These are phyloP conservation scores for Rhipidocladum racemiflorum DNA, from an alignment of 176 grass and related monocot genomes.

Conservation along the genomic window DNA sequence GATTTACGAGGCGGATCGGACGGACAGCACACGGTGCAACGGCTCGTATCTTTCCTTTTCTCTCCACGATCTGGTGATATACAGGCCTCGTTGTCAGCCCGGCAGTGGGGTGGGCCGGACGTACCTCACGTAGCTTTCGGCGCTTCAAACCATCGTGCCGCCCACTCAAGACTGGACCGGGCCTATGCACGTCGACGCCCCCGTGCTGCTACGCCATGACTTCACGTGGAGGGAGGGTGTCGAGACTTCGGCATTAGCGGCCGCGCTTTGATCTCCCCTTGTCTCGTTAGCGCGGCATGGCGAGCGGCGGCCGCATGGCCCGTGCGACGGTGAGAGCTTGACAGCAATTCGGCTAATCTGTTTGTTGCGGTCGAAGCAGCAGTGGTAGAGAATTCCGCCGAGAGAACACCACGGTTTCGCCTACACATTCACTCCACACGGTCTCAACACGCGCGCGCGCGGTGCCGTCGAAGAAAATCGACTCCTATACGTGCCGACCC, in stretches of 20 bases:
- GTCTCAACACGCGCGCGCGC: not conserved
- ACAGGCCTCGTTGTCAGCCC: not conserved
- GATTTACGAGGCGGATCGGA: not conserved
- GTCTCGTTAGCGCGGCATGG: not conserved
- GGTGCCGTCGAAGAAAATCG: not conserved
- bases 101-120: not conserved
- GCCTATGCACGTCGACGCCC: not conserved
- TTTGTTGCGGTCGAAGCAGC: not conserved
- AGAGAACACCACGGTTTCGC: not conserved
- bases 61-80: not conserved
- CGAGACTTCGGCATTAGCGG: not conserved
- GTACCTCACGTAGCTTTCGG: not conserved
- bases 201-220: not conserved
- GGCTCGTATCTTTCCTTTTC: not conserved
- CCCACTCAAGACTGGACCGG: not conserved
- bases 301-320: not conserved
- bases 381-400: not conserved
- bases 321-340: not conserved
- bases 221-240: no score
- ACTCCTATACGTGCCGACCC: not conserved
- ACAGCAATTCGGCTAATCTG: not conserved
- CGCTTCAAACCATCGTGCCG: not conserved
- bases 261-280: not conserved
- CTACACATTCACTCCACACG: no score
- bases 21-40: not conserved